phyloP scores from a whole-genome alignment of 495 filamentous ascomycete genomes.

The Neurospora discreta region DNA sequence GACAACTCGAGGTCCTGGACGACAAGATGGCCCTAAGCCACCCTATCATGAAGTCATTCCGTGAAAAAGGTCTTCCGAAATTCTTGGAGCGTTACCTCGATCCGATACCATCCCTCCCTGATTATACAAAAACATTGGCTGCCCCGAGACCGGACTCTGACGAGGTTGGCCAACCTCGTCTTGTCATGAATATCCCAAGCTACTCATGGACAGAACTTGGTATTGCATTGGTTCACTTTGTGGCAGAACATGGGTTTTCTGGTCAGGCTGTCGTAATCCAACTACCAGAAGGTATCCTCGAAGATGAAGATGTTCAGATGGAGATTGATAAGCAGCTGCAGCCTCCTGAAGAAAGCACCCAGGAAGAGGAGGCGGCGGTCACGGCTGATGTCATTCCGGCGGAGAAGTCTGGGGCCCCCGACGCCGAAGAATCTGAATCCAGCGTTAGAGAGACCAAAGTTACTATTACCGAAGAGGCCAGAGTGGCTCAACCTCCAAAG shows the following conservation, averaged over 20 bases:
- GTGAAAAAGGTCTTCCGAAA: slow-evolving; percentile 50
- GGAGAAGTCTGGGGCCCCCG: not conserved
- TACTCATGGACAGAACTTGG: slow-evolving; percentile 34
- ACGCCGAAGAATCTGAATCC: not conserved
- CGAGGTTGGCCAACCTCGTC: slow-evolving; percentile 45
- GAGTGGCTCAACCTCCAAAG: slow-evolving; percentile 13
- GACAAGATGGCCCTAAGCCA: slow-evolving; percentile 62
- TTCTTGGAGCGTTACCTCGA: slow-evolving; percentile 58
- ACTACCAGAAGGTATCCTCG: slow-evolving; percentile 21
- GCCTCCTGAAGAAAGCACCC: slow-evolving; percentile 2
- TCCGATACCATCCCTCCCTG: slow-evolving; percentile 65
- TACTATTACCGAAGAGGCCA: not conserved
- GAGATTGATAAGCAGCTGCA: slow-evolving; percentile 26
- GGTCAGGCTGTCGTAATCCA: slow-evolving; percentile 25
- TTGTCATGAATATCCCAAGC: slow-evolving; percentile 23
- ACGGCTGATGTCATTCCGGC: slow-evolving; percentile 1
- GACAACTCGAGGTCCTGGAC: slow-evolving; percentile 52
- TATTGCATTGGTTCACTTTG: slow-evolving; percentile 23
- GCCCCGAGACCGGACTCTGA: slow-evolving; percentile 15
- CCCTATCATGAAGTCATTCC: slow-evolving; percentile 50
- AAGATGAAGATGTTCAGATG: slow-evolving; percentile 26
- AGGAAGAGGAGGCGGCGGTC: not conserved
- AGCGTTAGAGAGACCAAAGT: not conserved
- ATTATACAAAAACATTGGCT: slow-evolving; percentile 31
- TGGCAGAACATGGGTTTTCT: slow-evolving; percentile 18